Conservation (phyloP, 257 asterid species). For the Leonotis leonurus region DNA sequence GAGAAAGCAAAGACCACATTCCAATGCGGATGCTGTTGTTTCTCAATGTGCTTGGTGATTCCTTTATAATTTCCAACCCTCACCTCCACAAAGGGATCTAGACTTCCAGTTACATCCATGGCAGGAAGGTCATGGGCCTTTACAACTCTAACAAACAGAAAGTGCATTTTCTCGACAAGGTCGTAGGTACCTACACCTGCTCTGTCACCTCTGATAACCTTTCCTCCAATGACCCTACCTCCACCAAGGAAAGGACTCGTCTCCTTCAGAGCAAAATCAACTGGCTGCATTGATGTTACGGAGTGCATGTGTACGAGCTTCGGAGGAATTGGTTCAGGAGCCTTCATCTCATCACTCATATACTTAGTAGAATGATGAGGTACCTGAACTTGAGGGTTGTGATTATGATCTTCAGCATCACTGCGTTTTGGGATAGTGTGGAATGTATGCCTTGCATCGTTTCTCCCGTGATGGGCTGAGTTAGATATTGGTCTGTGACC, state of each 20-base stretch:
- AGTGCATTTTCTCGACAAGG: constrained; percentile 91
- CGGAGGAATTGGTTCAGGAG: constrained; percentile 58
- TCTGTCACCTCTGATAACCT: constrained; percentile 58
- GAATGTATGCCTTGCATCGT: constrained; percentile 62
- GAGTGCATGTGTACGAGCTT: constrained; percentile 67
- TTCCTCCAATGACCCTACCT: constrained; percentile 79
- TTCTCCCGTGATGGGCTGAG: constrained; percentile 23
- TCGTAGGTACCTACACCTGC: constrained; percentile 57
- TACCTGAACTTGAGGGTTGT: constrained; percentile 24
- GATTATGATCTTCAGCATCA: constrained; percentile 32
- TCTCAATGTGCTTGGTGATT: constrained; percentile 73
- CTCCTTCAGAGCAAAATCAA: constrained; percentile 75
- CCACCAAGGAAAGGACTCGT: constrained; percentile 92
- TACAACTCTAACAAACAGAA: constrained; percentile 77
- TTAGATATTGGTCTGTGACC: constrained; percentile 12
- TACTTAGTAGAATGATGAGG: constrained; percentile 45
- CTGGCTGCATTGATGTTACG: constrained; percentile 56
- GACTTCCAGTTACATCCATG: constrained; percentile 80
- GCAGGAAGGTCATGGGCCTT: constrained; percentile 90
- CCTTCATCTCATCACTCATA: constrained; percentile 64
- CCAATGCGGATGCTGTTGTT: constrained; percentile 72
- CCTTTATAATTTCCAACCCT: constrained; percentile 75
- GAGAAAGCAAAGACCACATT: constrained; percentile 87
- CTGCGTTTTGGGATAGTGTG: constrained; percentile 62
- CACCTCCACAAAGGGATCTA: constrained; percentile 82